phyloP scores from a whole-genome alignment of 768 basidiomycete species.

The Paxillus rubicundulus region DNA sequence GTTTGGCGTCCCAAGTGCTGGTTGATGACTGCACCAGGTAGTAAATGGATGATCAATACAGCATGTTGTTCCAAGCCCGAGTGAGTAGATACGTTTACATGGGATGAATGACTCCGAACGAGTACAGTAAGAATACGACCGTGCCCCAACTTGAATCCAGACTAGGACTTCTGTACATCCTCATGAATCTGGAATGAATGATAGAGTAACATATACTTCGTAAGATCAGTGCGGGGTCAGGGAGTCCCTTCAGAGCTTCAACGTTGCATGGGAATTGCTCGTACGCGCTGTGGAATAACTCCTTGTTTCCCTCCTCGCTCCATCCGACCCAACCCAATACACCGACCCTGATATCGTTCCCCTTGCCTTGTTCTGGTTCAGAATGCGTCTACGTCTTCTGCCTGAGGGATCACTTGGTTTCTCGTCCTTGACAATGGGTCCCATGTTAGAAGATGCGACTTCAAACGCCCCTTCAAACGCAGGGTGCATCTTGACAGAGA shows the following conservation, averaged over 20 bases:
- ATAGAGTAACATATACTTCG: background rate
- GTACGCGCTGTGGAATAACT: slow-evolving; percentile 13
- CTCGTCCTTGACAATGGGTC: slow-evolving; percentile 6
- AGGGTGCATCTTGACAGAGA: slow-evolving; percentile 27
- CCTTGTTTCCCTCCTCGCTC: background rate
- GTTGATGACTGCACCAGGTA: no score
- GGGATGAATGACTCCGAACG: no score
- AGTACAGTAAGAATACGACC: no score
- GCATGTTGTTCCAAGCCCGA: no score
- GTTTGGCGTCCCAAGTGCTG: no score
- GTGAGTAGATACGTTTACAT: no score
- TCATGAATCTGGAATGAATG: background rate
- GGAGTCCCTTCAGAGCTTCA: slow-evolving; percentile 15
- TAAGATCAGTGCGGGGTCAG: background rate
- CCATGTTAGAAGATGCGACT: slow-evolving; percentile 25
- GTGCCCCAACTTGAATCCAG: no score
- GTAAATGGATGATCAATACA: no score
- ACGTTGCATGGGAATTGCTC: slow-evolving; percentile 20
- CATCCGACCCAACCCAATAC: slow-evolving; percentile 11
- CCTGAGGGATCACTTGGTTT: slow-evolving; percentile 31
- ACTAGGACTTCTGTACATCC: no score
- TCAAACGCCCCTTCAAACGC: slow-evolving; percentile 42
- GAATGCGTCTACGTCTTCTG: slow-evolving; percentile 26
- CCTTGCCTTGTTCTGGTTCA: slow-evolving; percentile 5
- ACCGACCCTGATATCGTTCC: slow-evolving; percentile 10